phyloP scores from a whole-genome alignment of 371 early-diverging fungal genomes.

The Syncephalastrum contaminatum region DNA sequence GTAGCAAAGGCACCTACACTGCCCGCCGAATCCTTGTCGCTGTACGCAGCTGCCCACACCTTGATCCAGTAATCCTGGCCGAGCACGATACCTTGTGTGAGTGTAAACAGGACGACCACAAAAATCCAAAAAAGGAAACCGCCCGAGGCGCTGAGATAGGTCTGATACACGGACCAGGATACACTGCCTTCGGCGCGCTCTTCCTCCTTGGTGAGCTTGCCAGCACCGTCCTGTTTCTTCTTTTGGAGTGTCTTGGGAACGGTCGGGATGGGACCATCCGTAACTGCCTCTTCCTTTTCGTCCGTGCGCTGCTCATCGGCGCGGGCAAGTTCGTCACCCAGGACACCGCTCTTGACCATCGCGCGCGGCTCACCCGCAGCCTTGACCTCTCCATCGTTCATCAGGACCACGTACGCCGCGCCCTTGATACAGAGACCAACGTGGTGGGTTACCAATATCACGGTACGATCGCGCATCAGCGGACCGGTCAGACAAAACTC shows the following conservation, averaged over 20 bases:
- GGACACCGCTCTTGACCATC: constrained; percentile 43
- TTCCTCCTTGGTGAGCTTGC: constrained; percentile 67
- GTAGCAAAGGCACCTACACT: background rate
- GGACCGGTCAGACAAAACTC: constrained; percentile 65
- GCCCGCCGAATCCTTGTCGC: background rate
- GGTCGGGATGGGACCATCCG: constrained; percentile 34
- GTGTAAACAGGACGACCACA: constrained; percentile 47
- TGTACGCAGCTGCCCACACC: constrained; percentile 50
- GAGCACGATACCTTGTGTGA: constrained; percentile 48
- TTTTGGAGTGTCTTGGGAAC: constrained; percentile 24
- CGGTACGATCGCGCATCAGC: constrained; percentile 72
- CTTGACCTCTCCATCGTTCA: constrained; percentile 67
- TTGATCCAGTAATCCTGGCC: constrained; percentile 66
- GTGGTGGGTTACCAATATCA: constrained; percentile 86
- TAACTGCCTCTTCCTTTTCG: constrained; percentile 24
- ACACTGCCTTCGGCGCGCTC: constrained; percentile 67
- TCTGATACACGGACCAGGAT: constrained; percentile 54
- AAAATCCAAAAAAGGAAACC: constrained; percentile 57
- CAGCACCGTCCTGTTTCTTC: constrained; percentile 34
- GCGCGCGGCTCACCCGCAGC: constrained; percentile 54
- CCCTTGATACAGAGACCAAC: constrained; percentile 71
- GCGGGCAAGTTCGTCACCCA: constrained; percentile 43
- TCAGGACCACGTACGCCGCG: constrained; percentile 69
- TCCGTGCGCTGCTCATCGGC: constrained; percentile 16
- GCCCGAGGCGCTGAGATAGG: constrained; percentile 67